Base-by-base conservation (phyloP, 2,329 filamentous ascomycete species). In the Claviceps pazoutovae region DNA sequence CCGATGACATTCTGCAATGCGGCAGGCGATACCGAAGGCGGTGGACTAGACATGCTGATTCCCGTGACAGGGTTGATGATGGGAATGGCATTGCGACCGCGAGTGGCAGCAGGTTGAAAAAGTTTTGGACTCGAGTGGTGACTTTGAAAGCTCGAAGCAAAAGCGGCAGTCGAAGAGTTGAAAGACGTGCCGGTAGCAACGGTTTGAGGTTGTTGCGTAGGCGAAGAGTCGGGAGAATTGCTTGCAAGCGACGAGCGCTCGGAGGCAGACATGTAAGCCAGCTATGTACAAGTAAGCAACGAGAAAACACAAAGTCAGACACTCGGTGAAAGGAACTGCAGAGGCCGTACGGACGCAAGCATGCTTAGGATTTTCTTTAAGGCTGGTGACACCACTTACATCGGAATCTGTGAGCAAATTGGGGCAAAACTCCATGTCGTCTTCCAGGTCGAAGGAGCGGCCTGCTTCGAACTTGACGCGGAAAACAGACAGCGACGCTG, bases 1-100 rank as follows among this genome's bases (percentile, higher is more conserved):
- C 67, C 68, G 56, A 78, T 69, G 51, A 67, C 60, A 61, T 78
- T 75, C 63, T 78, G 77, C 73, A 83, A 76, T 65, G 79, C 74
- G 64, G 73, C 73, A 56, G 80, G 80, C 45, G 79, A 83, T 45
- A 82, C 76, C 54, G 80, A 83, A 43, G 84, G 84, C 26, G 91
- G 88, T 59, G 91, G 91, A 73, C 88, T 95, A 52, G 88, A 83
- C 74, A 96, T 84, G 63, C 82, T 80, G 67, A 89, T 82, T 64
- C 93, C 89, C 53, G 91, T 96, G 60, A 80, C 86, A 51, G 93
- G 93, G 75, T 98, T 95, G 70, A 97, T 88, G 67, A 98, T 98
- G 54, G 91, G 91, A 59, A 97, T 97, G 63, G 93, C 88, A 68
- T 96, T 97, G 69, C 89, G 88, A 53, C 85, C 82, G 60, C 93